Base-by-base conservation (phyloP, 169 alveolate species). In the Plasmodium cynomolgi region DNA sequence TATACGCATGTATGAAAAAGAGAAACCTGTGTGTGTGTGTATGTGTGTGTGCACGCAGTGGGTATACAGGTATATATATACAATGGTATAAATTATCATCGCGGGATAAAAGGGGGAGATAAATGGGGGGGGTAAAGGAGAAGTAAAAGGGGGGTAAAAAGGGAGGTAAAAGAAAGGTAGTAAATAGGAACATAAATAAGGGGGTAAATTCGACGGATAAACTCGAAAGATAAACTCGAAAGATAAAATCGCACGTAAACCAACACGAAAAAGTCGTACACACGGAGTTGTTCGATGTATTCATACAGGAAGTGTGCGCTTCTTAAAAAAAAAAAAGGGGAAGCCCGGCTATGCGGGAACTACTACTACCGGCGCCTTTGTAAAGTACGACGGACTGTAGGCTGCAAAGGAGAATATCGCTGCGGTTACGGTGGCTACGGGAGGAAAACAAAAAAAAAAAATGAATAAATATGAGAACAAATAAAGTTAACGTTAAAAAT, bases 351-450 rank as follows among this genome's bases (percentile, higher is more conserved):
- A 90, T 20, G 29, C 23, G n/a, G 82, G 68, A 11, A 39, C 58
- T 37, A 75, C 58, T 37, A 75, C 47, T 29, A 31, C 58, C 15
- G 71, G 9, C 47, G 68, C 74, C 84, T 17, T 23, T 47, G 80
- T 41, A 33, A 74, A 0, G 23, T 91, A 91, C 13, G 95, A 91
- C n/a, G 95, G 95, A 29, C 92, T 91, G 34, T 91, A 91, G 2
- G 95, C 91, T 9, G 95, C 95, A 37, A 91, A 91, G 29, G 95
- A 91, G 74, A 71, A 91, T 31, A 91, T 91, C 9, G 75, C 91
- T 50, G 95, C 95, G 37, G 95, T 91, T 39, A 91, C 95, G 54
- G 91, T 41, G 3, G 95, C 95, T 91, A 47, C 8, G 56, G 56
- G 23, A 56, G 77, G 77, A 29, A 71, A 73, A 73, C 79, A 86